These are phyloP conservation scores for Pseudogymnoascus sp. DNA, from an alignment of 2,329 filamentous ascomycete genomes.

Conservation along the genomic window DNA sequence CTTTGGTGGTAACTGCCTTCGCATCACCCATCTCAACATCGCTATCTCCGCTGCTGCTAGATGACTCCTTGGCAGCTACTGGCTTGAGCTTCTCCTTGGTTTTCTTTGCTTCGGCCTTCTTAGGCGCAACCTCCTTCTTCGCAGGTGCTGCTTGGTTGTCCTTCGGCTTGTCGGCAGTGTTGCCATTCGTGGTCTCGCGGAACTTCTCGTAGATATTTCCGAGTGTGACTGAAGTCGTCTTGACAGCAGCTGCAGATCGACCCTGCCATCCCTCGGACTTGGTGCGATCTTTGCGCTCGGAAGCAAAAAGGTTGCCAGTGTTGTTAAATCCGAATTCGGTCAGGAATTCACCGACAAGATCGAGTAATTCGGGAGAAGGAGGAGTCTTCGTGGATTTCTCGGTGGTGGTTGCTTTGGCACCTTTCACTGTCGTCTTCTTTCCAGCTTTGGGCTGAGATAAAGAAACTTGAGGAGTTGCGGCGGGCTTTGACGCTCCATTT, in stretches of 20 bases:
- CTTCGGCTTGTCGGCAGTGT: constrained; percentile 7
- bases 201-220: constrained; percentile 34
- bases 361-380: constrained; percentile 56
- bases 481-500: constrained; percentile 16
- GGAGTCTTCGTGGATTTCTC: constrained; percentile 25
- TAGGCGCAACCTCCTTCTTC: constrained; percentile 21
- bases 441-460: constrained; percentile 12
- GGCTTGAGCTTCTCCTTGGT: constrained; percentile 17
- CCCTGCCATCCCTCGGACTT: constrained; percentile 39
- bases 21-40: constrained; percentile 32
- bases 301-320: constrained; percentile 55
- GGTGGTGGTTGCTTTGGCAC: background rate
- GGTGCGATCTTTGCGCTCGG: constrained; percentile 47
- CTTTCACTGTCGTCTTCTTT: constrained; percentile 13
- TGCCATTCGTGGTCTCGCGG: constrained; percentile 26
- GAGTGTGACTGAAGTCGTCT: constrained; percentile 27
- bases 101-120: constrained; percentile 27
- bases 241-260: background rate
- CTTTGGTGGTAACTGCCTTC: constrained; percentile 25
- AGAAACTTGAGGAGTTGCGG: constrained; percentile 8
- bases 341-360: constrained; percentile 61
- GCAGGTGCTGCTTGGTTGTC: background rate
- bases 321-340: constrained; percentile 57
- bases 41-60: constrained; percentile 31
- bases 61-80: constrained; percentile 23